Evolutionary conservation across 1,284 basidiomycete genomes (phyloP).

Genomic region (Irpex sp.): DNA sequence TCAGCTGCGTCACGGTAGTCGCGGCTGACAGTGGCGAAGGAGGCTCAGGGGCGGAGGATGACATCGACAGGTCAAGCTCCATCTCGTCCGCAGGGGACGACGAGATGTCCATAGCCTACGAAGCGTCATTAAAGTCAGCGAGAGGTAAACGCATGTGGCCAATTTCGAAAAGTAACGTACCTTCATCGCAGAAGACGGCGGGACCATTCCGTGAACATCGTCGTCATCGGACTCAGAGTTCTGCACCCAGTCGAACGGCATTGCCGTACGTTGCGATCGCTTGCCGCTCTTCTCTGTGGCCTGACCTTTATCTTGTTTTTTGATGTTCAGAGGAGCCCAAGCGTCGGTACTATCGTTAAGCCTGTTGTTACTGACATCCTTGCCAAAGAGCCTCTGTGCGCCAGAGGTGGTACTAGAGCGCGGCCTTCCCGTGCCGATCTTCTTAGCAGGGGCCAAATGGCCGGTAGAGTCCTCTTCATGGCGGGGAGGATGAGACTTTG

Average conservation of each 20-base stretch:
- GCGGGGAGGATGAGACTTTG: conserved; percentile 20
- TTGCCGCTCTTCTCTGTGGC: conserved; percentile 43
- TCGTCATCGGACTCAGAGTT: conserved; percentile 17
- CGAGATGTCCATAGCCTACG: conserved; percentile 23
- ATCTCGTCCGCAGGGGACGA: conserved; percentile 52
- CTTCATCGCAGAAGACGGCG: neutral
- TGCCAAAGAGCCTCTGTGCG: conserved; percentile 57
- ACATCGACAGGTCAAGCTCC: conserved; percentile 57
- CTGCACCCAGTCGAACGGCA: conserved; percentile 63
- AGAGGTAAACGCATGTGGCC: conserved; percentile 22
- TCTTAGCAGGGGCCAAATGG: neutral
- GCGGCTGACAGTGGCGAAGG: conserved; percentile 24
- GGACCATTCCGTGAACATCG: conserved; percentile 13
- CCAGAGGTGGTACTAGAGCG: conserved; percentile 5
- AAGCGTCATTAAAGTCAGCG: neutral
- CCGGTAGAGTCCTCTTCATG: conserved; percentile 7
- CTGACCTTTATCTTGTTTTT: neutral
- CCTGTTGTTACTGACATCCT: conserved; percentile 59
- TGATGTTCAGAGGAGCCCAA: neutral
- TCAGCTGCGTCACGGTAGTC: conserved; percentile 27
- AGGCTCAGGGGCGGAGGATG: conserved; percentile 21
- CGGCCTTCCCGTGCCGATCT: conserved; percentile 4
- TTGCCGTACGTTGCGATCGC: conserved; percentile 51
- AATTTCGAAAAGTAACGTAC: neutral
- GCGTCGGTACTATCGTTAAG: neutral